These are phyloP conservation scores for Acacia crassicarpa DNA, from an alignment of 306 rosid genomes.

Conservation along the genomic window DNA sequence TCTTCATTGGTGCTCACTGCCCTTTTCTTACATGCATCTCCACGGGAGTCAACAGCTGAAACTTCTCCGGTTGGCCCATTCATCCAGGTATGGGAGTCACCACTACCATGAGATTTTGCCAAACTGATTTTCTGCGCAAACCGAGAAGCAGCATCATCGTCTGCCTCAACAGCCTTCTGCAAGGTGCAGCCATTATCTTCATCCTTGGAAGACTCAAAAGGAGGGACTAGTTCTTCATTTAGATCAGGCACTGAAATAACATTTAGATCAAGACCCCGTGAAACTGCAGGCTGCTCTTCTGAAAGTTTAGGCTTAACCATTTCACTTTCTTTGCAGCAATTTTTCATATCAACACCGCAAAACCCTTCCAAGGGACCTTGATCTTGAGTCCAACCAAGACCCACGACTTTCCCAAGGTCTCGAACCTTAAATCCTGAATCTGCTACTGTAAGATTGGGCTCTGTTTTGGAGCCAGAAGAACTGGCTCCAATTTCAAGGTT, in stretches of 20 bases:
- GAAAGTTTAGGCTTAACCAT: conserved; percentile 53
- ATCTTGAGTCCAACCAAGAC: conserved; percentile 73
- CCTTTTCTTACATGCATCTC: conserved; percentile 69
- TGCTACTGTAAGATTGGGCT: conserved; percentile 42
- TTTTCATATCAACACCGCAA: conserved; percentile 62
- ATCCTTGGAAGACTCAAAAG: conserved; percentile 83
- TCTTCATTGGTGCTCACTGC: conserved; percentile 64
- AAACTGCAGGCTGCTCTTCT: conserved; percentile 57
- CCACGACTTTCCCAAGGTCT: conserved; percentile 83
- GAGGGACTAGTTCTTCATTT: conserved; percentile 90
- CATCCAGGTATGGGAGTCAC: conserved; percentile 86
- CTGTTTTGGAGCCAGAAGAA: conserved; percentile 48
- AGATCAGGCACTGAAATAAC: conserved; percentile 88
- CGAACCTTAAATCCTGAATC: conserved; percentile 79
- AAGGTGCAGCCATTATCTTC: conserved; percentile 84
- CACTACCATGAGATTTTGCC: conserved; percentile 90
- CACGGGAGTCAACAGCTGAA: conserved; percentile 78
- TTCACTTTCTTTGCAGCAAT: conserved; percentile 59
- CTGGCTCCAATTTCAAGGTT: conserved; percentile 39
- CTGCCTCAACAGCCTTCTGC: conserved; percentile 79
- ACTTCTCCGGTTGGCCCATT: conserved; percentile 59
- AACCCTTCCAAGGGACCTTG: conserved; percentile 65
- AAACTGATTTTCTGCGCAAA: conserved; percentile 59
- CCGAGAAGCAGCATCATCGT: conserved; percentile 81
- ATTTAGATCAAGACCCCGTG: conserved; percentile 83